Conservation (phyloP, 768 basidiomycete species). For the Boletus subparvulus region DNA sequence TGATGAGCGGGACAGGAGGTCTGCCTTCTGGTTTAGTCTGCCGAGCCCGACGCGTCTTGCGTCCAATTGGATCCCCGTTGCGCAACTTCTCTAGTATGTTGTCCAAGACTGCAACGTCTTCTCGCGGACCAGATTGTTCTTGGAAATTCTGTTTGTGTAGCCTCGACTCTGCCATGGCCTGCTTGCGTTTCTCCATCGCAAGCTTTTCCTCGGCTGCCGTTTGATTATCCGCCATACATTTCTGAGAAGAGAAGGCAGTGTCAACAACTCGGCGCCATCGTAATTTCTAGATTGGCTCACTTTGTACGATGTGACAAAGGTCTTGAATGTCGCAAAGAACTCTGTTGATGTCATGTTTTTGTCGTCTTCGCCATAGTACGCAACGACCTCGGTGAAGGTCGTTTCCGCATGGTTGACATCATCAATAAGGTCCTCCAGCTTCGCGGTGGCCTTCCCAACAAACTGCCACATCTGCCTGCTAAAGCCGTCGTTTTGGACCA, state of each 20-base stretch:
- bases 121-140: conserved; percentile 45
- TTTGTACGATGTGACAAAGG: conserved; percentile 91
- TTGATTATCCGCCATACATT: conserved; percentile 84
- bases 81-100: conserved; percentile 68
- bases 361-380: conserved; percentile 92
- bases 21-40: conserved; percentile 37
- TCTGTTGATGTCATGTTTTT: conserved; percentile 83
- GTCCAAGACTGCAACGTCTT: conserved; percentile 62
- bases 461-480: conserved; percentile 93
- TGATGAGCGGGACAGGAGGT: conserved; percentile 17
- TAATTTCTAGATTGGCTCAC: conserved; percentile 37
- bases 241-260: conserved; percentile 45
- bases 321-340: conserved; percentile 97
- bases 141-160: conserved; percentile 51
- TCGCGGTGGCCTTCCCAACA: conserved; percentile 67
- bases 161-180: conserved; percentile 62
- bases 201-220: conserved; percentile 67
- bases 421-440: conserved; percentile 82
- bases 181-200: conserved; percentile 67
- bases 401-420: conserved; percentile 84
- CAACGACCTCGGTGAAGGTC: conserved; percentile 80
- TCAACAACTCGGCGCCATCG: conserved; percentile 3
- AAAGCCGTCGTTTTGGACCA: conserved; percentile 72
- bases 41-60: conserved; percentile 52
- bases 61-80: conserved; percentile 63